A percentile compares a stretch with the other conserved stretches of the same genome.
Evolutionary conservation across 139 green algal species (phyloP).

Genomic region (Coelastrella sp.): DNA sequence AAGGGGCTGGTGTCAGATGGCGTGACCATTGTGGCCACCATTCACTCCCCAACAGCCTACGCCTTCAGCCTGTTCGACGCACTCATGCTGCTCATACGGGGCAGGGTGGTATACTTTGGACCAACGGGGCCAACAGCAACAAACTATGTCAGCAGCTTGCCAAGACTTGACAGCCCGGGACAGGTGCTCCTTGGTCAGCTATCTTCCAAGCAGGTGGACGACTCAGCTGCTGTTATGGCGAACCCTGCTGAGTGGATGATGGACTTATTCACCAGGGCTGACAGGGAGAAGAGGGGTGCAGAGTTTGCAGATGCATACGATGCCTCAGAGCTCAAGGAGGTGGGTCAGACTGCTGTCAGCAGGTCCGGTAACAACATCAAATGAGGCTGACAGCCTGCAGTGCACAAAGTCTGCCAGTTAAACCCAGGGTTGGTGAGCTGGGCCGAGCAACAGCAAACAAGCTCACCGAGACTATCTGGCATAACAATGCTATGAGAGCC

Average conservation of each 20-base stretch:
- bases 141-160: background rate
- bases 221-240: background rate
- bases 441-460: too few species aligned
- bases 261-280: slow-evolving; percentile 68
- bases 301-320: slow-evolving; percentile 59
- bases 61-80: slow-evolving; percentile 83
- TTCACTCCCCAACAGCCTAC: slow-evolving; percentile 79
- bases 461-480: too few species aligned
- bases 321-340: slow-evolving; percentile 43
- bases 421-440: too few species aligned
- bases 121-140: background rate
- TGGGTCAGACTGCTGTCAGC: background rate
- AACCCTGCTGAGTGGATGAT: slow-evolving; percentile 63
- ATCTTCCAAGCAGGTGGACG: background rate
- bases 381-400: too few species aligned
- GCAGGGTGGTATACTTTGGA: slow-evolving; percentile 49
- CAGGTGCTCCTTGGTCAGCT: background rate
- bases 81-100: slow-evolving; percentile 60
- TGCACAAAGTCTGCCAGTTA: too few species aligned
- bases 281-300: slow-evolving; percentile 49
- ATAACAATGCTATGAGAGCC: background rate
- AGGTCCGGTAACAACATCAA: background rate
- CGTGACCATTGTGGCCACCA: slow-evolving; percentile 75
- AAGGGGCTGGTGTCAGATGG: slow-evolving; percentile 50
- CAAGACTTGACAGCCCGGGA: background rate